A percentile compares a stretch with the other conserved stretches of the same genome.
Conservation (phyloP, 2,329 filamentous ascomycete genomes). For the Piedraia hortae region DNA sequence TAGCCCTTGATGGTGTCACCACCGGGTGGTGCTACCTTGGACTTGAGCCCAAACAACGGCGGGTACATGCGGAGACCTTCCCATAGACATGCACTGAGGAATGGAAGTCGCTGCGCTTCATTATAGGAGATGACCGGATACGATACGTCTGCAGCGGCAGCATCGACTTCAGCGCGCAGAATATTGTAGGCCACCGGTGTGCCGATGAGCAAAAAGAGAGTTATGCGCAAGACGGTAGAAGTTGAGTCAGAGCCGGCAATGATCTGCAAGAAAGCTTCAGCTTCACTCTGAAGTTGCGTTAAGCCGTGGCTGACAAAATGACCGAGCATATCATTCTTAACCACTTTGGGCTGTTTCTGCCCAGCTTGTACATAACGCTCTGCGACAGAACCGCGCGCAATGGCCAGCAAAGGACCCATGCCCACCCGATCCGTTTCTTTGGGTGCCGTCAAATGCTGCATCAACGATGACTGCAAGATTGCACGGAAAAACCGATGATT, state of each 20-base stretch:
- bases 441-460: constrained; percentile 12
- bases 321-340: constrained; percentile 25
- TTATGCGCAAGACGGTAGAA: constrained; percentile 26
- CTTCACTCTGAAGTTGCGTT: constrained; percentile 16
- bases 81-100: constrained; percentile 20
- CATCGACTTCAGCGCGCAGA: constrained; percentile 21
- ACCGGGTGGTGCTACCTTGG: constrained; percentile 12
- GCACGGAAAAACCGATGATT: constrained; percentile 19
- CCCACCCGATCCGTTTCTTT: constrained; percentile 20
- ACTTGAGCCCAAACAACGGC: constrained; percentile 14
- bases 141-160: constrained; percentile 13
- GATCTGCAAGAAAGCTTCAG: constrained; percentile 20
- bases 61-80: constrained; percentile 21
- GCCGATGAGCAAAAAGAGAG: constrained; percentile 25
- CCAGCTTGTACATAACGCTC: too few relatives aligned
- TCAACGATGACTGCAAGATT: constrained; percentile 7
- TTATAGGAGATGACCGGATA: constrained; percentile 23
- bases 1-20: constrained; percentile 13
- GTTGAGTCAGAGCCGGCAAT: constrained; percentile 31
- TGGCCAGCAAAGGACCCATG: constrained; percentile 14
- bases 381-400: constrained; percentile 20
- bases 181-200: constrained; percentile 19
- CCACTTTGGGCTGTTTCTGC: constrained; percentile 16
- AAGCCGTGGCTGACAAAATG: constrained; percentile 23
- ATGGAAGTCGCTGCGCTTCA: constrained; percentile 17